Evolutionary conservation across 352 stramenopile species (phyloP).

Genomic region (Blastocystis hominis): DNA sequence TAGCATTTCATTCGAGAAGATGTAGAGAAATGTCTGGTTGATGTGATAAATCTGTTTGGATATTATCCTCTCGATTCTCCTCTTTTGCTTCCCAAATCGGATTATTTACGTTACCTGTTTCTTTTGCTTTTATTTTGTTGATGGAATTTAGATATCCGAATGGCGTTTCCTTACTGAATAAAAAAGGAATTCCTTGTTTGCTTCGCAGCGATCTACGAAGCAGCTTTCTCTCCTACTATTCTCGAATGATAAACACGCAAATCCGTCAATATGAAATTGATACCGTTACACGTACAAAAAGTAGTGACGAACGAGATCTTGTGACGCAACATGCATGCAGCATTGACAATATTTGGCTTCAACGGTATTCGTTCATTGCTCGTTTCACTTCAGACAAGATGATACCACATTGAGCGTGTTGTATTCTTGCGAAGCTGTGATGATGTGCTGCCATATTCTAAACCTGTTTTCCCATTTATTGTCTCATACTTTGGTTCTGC

Average conservation of each 20-base stretch:
- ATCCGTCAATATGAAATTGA: slow-evolving; percentile 4
- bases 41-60: not conserved
- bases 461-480: not conserved
- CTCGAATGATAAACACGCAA: not conserved
- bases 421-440: not conserved
- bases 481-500: not conserved
- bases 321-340: not conserved
- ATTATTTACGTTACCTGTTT: slow-evolving; percentile 2
- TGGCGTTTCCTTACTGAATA: not conserved
- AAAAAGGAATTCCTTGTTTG: not conserved
- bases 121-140: not conserved
- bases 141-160: not conserved
- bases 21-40: not conserved
- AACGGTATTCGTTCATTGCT: not conserved
- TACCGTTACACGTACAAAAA: not conserved
- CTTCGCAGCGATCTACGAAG: not conserved
- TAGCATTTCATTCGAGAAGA: not conserved
- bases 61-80: not conserved
- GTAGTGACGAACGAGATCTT: not conserved
- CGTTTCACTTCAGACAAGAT: not conserved
- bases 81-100: not conserved
- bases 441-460: not conserved
- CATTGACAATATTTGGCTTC: not conserved
- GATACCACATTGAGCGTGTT: not conserved
- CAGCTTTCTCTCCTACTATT: not conserved